Percentiles rank a stretch among this genome's conserved stretches.
phyloP scores from a whole-genome alignment of 2,329 filamentous ascomycete species.

The Fusarium mundagurra region DNA sequence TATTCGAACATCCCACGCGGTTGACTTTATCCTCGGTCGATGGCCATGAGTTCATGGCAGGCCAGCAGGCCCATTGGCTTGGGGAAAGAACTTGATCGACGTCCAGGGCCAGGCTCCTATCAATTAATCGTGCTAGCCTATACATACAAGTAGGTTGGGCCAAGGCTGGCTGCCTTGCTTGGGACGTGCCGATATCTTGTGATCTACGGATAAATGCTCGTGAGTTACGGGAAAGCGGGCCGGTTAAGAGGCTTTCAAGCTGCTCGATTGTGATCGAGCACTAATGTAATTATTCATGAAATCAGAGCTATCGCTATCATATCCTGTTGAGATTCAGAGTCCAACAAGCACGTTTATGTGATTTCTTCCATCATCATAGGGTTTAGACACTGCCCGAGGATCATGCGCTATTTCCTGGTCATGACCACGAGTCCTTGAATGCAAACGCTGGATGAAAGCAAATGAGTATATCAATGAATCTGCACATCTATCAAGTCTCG shows the following conservation, averaged over 20 bases:
- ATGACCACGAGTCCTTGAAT: background rate
- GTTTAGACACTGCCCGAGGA: background rate
- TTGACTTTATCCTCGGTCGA: background rate
- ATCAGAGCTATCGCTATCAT: background rate
- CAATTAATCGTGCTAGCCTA: constrained; percentile 3
- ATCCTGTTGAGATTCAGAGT: background rate
- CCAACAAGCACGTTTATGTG: background rate
- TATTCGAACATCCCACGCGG: background rate
- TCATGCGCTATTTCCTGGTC: background rate
- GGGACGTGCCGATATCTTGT: background rate
- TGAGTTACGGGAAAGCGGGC: constrained; percentile 7
- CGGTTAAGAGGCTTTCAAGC: background rate
- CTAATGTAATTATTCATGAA: background rate
- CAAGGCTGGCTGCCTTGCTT: background rate
- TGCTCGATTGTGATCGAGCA: background rate
- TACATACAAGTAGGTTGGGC: background rate
- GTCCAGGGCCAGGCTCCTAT: constrained; percentile 1
- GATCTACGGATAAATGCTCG: background rate
- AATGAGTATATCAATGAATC: background rate
- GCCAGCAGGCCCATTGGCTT: background rate
- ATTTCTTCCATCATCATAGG: background rate
- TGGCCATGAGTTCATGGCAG: background rate
- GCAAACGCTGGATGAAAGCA: background rate
- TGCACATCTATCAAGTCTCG: constrained; percentile 9
- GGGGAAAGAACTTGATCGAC: constrained; percentile 20